Conservation (phyloP, 805 yeast species). For the Maudiozyma barnettii region DNA sequence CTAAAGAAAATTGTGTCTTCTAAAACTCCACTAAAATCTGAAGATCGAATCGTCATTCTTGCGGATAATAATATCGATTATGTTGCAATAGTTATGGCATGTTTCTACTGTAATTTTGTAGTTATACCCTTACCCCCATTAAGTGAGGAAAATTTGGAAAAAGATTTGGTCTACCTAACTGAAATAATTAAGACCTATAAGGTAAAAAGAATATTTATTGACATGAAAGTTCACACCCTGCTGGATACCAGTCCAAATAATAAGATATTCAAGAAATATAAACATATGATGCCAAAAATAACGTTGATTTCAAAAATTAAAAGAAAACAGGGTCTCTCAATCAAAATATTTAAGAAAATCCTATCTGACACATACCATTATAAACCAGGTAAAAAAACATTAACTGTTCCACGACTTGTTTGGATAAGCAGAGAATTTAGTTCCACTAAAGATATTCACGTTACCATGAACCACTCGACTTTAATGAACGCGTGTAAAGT, state of each 20-base stretch:
- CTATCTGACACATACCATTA: conserved; percentile 14
- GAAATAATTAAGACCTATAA: conserved; percentile 62
- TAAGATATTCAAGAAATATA: conserved; percentile 20
- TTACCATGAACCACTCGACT: conserved; percentile 43
- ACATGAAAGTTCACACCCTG: conserved; percentile 29
- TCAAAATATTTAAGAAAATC: conserved; percentile 13
- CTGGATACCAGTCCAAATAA: conserved; percentile 17
- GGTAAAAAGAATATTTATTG: conserved; percentile 64
- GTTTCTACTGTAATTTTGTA: conserved; percentile 60
- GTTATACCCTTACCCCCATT: conserved; percentile 68
- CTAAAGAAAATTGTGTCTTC: conserved; percentile 57
- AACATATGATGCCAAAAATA: conserved; percentile 20
- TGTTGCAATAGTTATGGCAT: conserved; percentile 74
- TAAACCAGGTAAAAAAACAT: conserved; percentile 17
- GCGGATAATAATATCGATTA: conserved; percentile 84
- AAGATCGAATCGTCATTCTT: conserved; percentile 69
- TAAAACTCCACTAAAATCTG: conserved; percentile 54
- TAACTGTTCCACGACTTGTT: conserved; percentile 28
- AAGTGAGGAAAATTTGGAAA: conserved; percentile 55
- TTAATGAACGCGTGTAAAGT: conserved; percentile 76
- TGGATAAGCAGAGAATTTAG: conserved; percentile 25
- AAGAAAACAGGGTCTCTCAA: conserved; percentile 14
- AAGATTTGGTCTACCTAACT: conserved; percentile 61
- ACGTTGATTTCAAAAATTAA: conserved; percentile 27
- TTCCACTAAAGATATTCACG: conserved; percentile 19